Evolutionary conservation across 2,329 filamentous ascomycete genomes (phyloP), one percentile per base, ranked within the genome.

Genomic region (Hymenoscyphus albidus): DNA sequence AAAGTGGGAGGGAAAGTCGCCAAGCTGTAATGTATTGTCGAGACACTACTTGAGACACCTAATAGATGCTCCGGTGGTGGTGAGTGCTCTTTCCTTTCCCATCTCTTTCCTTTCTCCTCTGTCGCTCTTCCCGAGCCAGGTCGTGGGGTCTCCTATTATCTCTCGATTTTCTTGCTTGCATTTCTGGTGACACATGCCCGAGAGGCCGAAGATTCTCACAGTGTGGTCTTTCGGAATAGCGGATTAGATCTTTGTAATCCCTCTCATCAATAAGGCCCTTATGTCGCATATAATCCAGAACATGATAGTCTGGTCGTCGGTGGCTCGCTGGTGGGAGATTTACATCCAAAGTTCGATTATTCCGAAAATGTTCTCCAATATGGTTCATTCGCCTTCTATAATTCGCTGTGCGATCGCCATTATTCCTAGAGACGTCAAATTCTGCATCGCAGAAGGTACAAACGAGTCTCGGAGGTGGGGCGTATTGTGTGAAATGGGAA

Each of bases 361-460:
- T 74, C 75, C 2, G 72, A 51, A 13, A 71, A 62, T 87, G 84
- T 0, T 64, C 63, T 0, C 74, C 77, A 59, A 86, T 82, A 67
- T 87, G 85, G 2, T 71, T 38, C 81, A 86, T 82, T 1, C 84
- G 78, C 0, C 67, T 18, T 0, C 35, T 39, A 71, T 71, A 75
- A 51, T 64, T 71, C n/a, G 10, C 10, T 12, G 22, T 7, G 1
- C 63, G 63, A 61, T 73, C 59, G 2, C 44, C 18, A 2, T 58
- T 10, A 32, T 63, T 62, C 39, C 59, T 32, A 12, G 70, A 66
- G 39, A 56, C 55, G 18, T 64, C 62, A 10, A 68, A 66, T 55
- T 63, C 59, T 0, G 71, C 57, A 62, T 80, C 75, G 69, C 84
- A 87, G 65, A 83, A 85, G 78, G 80, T 83, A 69, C 84, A 87